Evolutionary conservation across 768 basidiomycete species (phyloP).

Genomic region (Mycena leptocephala): DNA sequence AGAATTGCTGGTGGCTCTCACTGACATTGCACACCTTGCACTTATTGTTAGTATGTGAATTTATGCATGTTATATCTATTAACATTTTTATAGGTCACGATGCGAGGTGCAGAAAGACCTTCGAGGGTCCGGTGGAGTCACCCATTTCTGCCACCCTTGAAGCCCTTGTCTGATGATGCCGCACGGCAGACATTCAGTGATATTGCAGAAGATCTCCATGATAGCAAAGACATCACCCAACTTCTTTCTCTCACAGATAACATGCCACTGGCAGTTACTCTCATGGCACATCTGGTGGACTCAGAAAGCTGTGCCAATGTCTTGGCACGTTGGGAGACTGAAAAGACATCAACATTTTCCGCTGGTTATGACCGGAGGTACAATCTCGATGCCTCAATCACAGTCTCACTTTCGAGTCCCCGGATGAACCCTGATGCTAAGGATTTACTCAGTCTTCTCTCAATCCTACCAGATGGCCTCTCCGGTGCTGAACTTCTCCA

Average conservation of each 20-base stretch:
- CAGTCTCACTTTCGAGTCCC: slow-evolving; percentile 16
- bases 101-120: background rate
- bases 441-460: slow-evolving; percentile 4
- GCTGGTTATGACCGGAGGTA: slow-evolving; percentile 12
- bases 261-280: background rate
- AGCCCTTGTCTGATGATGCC: background rate
- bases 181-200: background rate
- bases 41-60: no score
- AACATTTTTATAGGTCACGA: background rate
- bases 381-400: slow-evolving; percentile 18
- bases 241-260: background rate
- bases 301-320: no score
- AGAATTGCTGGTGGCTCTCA: no score
- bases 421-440: background rate
- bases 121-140: background rate
- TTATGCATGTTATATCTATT: background rate
- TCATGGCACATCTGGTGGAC: no score
- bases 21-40: no score
- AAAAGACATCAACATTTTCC: background rate
- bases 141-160: no score
- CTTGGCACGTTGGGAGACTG: no score
- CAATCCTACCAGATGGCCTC: slow-evolving; percentile 25
- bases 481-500: slow-evolving; percentile 17
- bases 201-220: background rate
- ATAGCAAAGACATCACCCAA: background rate